Evolutionary conservation across 2,329 filamentous ascomycete genomes (phyloP).

Genomic region (Pezicula rhizophila): DNA sequence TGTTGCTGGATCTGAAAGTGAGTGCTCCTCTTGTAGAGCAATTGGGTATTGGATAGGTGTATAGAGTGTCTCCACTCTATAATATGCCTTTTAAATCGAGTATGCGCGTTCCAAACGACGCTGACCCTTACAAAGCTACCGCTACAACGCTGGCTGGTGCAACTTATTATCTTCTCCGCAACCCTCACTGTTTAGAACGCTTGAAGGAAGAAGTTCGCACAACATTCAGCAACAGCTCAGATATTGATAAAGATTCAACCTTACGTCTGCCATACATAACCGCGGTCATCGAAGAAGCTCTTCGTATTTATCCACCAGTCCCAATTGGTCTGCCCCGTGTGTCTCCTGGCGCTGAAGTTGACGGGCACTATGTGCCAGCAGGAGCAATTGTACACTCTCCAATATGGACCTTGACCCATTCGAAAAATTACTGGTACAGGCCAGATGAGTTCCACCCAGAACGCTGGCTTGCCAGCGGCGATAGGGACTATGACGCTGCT

Average conservation of each 20-base stretch:
- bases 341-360: not conserved
- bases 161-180: not conserved
- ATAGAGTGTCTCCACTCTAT: no score
- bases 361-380: not conserved
- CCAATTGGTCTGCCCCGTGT: not conserved
- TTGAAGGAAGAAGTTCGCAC: not conserved
- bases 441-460: conserved; percentile 5
- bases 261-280: not conserved
- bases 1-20: not conserved
- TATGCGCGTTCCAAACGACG: no score
- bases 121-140: no score
- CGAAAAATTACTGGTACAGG: not conserved
- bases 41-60: no score
- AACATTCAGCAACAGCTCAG: not conserved
- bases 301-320: conserved; percentile 2
- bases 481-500: not conserved
- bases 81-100: no score
- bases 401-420: not conserved
- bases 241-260: not conserved
- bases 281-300: conserved; percentile 2
- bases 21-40: no score
- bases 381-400: not conserved
- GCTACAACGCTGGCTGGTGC: not conserved
- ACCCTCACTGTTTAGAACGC: not conserved
- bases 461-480: not conserved